Evolutionary conservation across 2,329 filamentous ascomycete species (phyloP).

Genomic region (Eutypa lata): DNA sequence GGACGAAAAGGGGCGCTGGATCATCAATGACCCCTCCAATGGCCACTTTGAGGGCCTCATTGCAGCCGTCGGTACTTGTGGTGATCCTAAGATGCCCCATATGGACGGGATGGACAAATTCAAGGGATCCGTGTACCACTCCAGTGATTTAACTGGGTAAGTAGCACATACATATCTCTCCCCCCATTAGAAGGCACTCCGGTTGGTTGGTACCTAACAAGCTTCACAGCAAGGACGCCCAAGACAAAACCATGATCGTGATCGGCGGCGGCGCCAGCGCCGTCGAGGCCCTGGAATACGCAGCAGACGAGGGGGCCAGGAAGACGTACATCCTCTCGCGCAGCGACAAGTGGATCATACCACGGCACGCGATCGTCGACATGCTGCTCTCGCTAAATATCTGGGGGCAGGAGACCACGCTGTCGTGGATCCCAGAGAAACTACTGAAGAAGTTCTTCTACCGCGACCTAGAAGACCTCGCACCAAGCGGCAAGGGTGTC

Average conservation of each 20-base stretch:
- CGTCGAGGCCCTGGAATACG: conserved; percentile 80
- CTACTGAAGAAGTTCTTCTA: conserved; percentile 79
- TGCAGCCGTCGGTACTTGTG: conserved; percentile 76
- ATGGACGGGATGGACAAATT: conserved; percentile 71
- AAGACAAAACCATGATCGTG: conserved; percentile 71
- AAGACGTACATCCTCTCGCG: conserved; percentile 72
- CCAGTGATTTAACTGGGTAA: conserved; percentile 65
- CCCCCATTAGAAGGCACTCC: no score
- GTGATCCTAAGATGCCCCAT: conserved; percentile 69
- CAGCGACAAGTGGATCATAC: conserved; percentile 85
- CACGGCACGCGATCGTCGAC: conserved; percentile 73
- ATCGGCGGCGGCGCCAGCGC: conserved; percentile 79
- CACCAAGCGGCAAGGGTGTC: conserved; percentile 67
- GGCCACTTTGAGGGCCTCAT: conserved; percentile 78
- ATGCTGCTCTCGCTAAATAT: conserved; percentile 73
- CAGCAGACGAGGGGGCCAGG: conserved; percentile 60
- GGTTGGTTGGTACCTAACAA: no score
- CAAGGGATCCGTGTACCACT: conserved; percentile 71
- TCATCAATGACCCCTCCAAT: conserved; percentile 68
- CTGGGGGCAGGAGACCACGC: conserved; percentile 70
- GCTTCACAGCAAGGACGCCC: conserved; percentile 63
- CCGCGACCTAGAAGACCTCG: conserved; percentile 71
- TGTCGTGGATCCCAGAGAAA: conserved; percentile 76
- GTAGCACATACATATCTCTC: neutral
- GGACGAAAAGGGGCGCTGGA: conserved; percentile 67